Evolutionary conservation across 495 filamentous ascomycete species (phyloP).

Genomic region (Aspergillus mulundensis): DNA sequence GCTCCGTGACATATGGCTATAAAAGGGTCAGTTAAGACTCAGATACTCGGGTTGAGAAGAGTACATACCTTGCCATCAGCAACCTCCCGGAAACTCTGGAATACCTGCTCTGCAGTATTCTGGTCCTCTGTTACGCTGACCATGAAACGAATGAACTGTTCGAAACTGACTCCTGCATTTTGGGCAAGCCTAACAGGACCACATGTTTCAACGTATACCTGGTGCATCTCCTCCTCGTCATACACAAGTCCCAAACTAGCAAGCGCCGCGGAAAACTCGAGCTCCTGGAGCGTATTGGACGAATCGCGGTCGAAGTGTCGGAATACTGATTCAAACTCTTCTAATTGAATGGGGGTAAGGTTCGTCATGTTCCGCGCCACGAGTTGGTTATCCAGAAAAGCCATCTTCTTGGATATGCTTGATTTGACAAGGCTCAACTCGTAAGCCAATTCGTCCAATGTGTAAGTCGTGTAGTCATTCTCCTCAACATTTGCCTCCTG

Average conservation of each 20-base stretch:
- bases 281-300: conserved; percentile 83
- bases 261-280: conserved; percentile 92
- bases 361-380: conserved; percentile 99
- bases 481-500: conserved; percentile 97
- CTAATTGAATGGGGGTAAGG: conserved; percentile 92
- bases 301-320: conserved; percentile 95
- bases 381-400: conserved; percentile 95
- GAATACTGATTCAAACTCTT: conserved; percentile 97
- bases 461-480: conserved; percentile 98
- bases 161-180: conserved; percentile 74
- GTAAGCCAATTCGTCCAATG: conserved; percentile 91
- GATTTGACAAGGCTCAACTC: conserved; percentile 86
- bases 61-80: conserved; percentile 82
- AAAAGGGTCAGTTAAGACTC: conserved; percentile 12
- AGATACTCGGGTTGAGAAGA: neutral
- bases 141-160: conserved; percentile 99
- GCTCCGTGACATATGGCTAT: conserved; percentile 91
- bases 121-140: conserved; percentile 98
- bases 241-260: conserved; percentile 92
- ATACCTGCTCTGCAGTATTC: conserved; percentile 96
- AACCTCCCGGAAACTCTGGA: conserved; percentile 93
- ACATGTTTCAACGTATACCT: conserved; percentile 79
- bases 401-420: conserved; percentile 88
- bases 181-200: conserved; percentile 38
- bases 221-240: conserved; percentile 93